Conservation (phyloP, 306 rosid genomes). For the Medicago ruthenica region DNA sequence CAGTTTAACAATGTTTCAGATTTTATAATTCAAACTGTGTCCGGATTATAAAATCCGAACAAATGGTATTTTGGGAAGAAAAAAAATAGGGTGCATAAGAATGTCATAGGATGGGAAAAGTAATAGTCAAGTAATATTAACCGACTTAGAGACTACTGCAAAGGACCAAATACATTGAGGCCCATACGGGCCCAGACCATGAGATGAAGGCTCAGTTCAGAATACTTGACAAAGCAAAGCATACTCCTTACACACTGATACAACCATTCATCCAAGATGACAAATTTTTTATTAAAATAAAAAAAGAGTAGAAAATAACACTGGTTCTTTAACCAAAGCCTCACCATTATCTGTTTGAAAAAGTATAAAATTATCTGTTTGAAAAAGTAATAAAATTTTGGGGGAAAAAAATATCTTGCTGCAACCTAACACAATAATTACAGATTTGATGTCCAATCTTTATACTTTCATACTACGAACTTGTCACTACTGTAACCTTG, state of each 20-base stretch:
- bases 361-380: slow-evolving; percentile 34
- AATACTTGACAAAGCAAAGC: no score
- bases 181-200: no score
- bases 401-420: slow-evolving; percentile 16
- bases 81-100: no score
- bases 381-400: slow-evolving; percentile 16
- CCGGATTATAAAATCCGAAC: no score
- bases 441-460: slow-evolving; percentile 35
- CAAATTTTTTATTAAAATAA: not conserved
- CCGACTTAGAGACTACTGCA: no score
- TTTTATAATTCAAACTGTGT: no score
- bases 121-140: no score
- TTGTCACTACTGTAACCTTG: slow-evolving; percentile 26
- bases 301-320: not conserved
- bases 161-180: no score
- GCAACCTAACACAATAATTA: slow-evolving; percentile 36
- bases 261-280: not conserved
- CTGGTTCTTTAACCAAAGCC: slow-evolving; percentile 26
- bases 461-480: slow-evolving; percentile 24
- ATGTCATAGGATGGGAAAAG: no score
- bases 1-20: no score
- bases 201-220: no score
- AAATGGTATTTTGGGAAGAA: no score
- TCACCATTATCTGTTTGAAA: slow-evolving; percentile 22
- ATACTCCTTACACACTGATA: not conserved